Percentiles rank a stretch among this genome's conserved stretches.
phyloP scores from a whole-genome alignment of 2,329 filamentous ascomycete species.

The Tolypocladium inflatum region DNA sequence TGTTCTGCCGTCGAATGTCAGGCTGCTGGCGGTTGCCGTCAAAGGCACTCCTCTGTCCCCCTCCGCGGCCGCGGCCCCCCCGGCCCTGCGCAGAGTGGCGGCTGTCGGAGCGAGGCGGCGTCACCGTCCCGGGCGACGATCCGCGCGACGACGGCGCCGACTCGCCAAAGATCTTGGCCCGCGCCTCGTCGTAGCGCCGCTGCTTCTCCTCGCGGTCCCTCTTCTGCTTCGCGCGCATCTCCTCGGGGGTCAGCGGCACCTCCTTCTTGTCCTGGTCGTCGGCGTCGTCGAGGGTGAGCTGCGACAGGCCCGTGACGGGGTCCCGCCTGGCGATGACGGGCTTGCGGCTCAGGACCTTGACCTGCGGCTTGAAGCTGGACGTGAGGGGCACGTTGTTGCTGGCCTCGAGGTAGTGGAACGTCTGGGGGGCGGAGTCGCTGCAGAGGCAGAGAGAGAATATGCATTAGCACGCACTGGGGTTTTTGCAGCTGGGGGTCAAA shows the following conservation, averaged over 20 bases:
- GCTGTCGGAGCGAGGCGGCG: constrained; percentile 41
- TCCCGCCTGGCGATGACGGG: constrained; percentile 55
- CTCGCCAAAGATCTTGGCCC: constrained; percentile 78
- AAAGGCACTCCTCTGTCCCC: constrained; percentile 14
- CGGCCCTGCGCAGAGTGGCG: constrained; percentile 29
- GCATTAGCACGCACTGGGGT: constrained; percentile 1
- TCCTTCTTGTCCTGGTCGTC: constrained; percentile 55
- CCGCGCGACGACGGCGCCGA: constrained; percentile 43
- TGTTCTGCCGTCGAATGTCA: constrained; percentile 12
- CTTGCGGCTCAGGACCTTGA: constrained; percentile 80
- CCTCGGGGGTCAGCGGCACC: constrained; percentile 59
- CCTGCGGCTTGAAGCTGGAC: constrained; percentile 66
- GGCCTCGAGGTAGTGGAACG: constrained; percentile 66
- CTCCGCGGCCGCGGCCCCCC: constrained; percentile 38
- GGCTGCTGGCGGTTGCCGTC: constrained; percentile 5
- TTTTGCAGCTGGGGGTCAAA: not conserved
- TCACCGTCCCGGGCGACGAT: constrained; percentile 50
- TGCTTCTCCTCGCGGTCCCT: constrained; percentile 82
- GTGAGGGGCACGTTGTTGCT: constrained; percentile 50
- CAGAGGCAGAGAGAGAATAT: not conserved
- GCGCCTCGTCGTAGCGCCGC: constrained; percentile 77
- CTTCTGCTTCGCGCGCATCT: constrained; percentile 69
- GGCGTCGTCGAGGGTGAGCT: constrained; percentile 36
- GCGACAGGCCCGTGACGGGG: constrained; percentile 36
- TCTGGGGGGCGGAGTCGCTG: constrained; percentile 64